Base-by-base conservation (phyloP, 1,284 basidiomycete species). In the Gomphus bonarii region DNA sequence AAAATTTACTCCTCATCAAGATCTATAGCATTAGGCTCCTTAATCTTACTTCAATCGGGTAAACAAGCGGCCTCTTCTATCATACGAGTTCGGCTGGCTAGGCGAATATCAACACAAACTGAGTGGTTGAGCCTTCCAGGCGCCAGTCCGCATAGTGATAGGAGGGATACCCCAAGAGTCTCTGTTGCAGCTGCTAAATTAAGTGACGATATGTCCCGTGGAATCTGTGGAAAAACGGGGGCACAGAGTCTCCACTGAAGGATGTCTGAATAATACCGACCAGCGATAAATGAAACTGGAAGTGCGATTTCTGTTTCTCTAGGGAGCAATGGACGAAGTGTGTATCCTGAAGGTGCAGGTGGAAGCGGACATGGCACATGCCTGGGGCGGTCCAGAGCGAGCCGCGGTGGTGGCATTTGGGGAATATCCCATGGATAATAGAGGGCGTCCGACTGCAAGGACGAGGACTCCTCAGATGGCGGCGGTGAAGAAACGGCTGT, bases 191-290 rank as follows among this genome's bases (percentile, higher is more conserved):
- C 40, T 14, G 22, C n/a, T n/a, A 46, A 31, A 36, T 14, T 38
- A 12, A 48, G 11, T 0, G 42, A 25, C 9, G 22, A 20, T 8
- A 36, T 11, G 25, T 31, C 42, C 16, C 22, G 31, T 25, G n/a
- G 54, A 16, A n/a, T n/a, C 31, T 43, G 33, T 22, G 52, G 40
- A 14, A 25, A 22, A 12, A 47, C 25, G 14, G 36, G 12, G 25
- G 16, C 20, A 12, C 20, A 42, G 22, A 22, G 28, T 2, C 10
- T 11, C 42, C 43, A 55, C 25, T 46, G 28, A 12, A 55, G 43
- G 14, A 55, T 33, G 18, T 48, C 69, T 7, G 87, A 83, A 65
- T 89, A 90, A 67, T 90, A 90, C 52, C 87, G 75, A 31, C 87
- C 87, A 44, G 79, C 79, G 58, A 90, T 75, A 57, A 88, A 70